Conservation (phyloP, 2,329 filamentous ascomycete species). For the Dothistroma pini region DNA sequence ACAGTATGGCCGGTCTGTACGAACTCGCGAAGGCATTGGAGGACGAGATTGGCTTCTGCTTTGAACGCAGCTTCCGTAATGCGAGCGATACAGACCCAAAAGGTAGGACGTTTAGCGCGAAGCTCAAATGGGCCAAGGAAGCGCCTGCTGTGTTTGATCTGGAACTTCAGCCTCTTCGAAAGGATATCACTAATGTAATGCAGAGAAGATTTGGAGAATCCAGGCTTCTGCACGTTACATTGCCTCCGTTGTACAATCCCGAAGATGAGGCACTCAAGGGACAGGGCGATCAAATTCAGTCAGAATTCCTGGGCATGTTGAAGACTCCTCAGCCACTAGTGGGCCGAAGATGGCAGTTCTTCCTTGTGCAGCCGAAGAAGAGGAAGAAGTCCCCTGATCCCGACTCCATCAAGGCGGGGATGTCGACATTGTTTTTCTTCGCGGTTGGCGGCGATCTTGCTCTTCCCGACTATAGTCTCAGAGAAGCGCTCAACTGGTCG, state of each 20-base stretch:
- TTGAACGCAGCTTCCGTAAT: conserved; percentile 6
- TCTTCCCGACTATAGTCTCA: conserved; percentile 12
- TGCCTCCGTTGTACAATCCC: conserved; percentile 31
- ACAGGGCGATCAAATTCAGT: conserved; percentile 20
- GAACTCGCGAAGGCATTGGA: conserved; percentile 3
- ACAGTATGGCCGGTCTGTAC: conserved; percentile 10
- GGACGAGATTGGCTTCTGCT: background rate
- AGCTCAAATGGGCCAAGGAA: conserved; percentile 11
- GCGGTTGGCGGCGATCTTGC: conserved; percentile 17
- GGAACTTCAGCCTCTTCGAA: conserved; percentile 18
- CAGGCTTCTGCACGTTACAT: conserved; percentile 41
- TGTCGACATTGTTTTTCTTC: conserved; percentile 23
- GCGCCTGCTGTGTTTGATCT: conserved; percentile 24
- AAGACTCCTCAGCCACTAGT: conserved; percentile 37
- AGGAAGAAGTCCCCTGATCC: conserved; percentile 14
- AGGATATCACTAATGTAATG: conserved; percentile 24
- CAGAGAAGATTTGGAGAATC: conserved; percentile 35
- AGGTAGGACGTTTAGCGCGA: conserved; percentile 13
- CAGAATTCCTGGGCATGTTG: conserved; percentile 36
- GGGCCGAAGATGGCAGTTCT: conserved; percentile 41
- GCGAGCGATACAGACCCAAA: conserved; percentile 5
- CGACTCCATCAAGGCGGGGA: conserved; percentile 8
- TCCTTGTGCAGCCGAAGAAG: conserved; percentile 38
- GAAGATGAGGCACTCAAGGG: conserved; percentile 4
- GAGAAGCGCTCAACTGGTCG: conserved; percentile 40